phyloP scores from a whole-genome alignment of 1,284 basidiomycete genomes.

The Apiotrichum brassicae region DNA sequence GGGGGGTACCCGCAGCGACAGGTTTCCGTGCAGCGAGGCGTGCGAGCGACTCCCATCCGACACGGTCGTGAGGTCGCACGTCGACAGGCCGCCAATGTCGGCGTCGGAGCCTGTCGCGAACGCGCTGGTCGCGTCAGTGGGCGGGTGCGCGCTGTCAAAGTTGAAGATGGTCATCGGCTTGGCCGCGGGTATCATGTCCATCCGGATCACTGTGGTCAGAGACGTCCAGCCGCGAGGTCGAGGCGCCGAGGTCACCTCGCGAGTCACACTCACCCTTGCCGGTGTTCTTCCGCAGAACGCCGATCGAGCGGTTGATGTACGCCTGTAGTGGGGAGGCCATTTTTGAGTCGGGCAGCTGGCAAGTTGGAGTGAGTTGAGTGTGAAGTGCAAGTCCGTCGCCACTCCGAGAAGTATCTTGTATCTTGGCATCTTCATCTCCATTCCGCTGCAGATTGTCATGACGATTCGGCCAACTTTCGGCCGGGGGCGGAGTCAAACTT shows the following conservation, averaged over 20 bases:
- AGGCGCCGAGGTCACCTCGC: too few species aligned
- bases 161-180: slow-evolving; percentile 31
- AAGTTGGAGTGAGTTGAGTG: neutral
- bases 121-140: slow-evolving; percentile 12
- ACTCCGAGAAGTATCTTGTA: neutral
- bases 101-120: slow-evolving; percentile 38
- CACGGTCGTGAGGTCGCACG: slow-evolving; percentile 29
- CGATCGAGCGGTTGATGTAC: slow-evolving; percentile 37
- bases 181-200: slow-evolving; percentile 24
- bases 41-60: slow-evolving; percentile 18
- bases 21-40: slow-evolving; percentile 36
- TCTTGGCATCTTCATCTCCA: neutral
- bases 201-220: slow-evolving; percentile 27
- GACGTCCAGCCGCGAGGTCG: too few species aligned
- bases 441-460: neutral
- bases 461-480: too few species aligned
- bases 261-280: slow-evolving; percentile 24
- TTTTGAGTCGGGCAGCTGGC: too few species aligned
- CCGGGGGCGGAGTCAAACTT: too few species aligned
- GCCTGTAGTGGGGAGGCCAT: slow-evolving; percentile 32
- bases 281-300: slow-evolving; percentile 32
- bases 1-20: slow-evolving; percentile 41
- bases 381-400: neutral
- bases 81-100: slow-evolving; percentile 44
- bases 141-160: slow-evolving; percentile 20